Base-by-base conservation (phyloP, 495 filamentous ascomycete species). In the Penicillium antarcticum region DNA sequence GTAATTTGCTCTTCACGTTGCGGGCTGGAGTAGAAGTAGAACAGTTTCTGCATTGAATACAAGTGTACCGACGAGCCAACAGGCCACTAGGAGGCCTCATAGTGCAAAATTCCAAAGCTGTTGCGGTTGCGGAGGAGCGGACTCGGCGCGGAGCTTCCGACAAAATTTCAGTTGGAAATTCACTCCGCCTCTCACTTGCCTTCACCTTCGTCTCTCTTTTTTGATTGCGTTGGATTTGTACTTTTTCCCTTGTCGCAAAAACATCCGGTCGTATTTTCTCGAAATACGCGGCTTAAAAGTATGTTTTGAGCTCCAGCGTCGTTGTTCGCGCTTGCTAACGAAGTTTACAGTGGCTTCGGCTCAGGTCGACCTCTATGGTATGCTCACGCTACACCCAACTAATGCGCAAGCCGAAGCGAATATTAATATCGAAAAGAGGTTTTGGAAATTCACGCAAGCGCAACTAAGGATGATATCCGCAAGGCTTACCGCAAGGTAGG, bases 401-500 rank as follows among this genome's bases (percentile, higher is more conserved):
- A 29, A 5, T 5, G 24, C 7, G 14, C 4, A 17, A 21, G 2
- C 35, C 9, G 14, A 47, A 21, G 23, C 9, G 17, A 42, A 36
- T 26, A 40, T 45, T 63, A 24, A 61, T 60, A 60, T 37, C 17
- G 21, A 33, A 51, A 54, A 86, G 92, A 86, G 72, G 77, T 96
- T 66, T 82, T 98, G 41, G 87, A 84, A 36, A 74, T 97, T 56
- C 71, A 82, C 50, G 82, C 77, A 56, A 67, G 68, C 41, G 87
- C 92, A 34, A 84, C 73, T 62, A 88, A 89, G 61, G 80, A 86
- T 56, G 91, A 97, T 51, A 88, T 98, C 70, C 95, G 95, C 68
- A 96, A 97, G 68, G 95, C 94, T 35, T 98, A 97, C 70, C 88
- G 92, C 70, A 97, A 96, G 83, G 94, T 91, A 58, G 54, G 66